Conservation (phyloP, 1,284 basidiomycete genomes). For the Ganoderma meredithae region DNA sequence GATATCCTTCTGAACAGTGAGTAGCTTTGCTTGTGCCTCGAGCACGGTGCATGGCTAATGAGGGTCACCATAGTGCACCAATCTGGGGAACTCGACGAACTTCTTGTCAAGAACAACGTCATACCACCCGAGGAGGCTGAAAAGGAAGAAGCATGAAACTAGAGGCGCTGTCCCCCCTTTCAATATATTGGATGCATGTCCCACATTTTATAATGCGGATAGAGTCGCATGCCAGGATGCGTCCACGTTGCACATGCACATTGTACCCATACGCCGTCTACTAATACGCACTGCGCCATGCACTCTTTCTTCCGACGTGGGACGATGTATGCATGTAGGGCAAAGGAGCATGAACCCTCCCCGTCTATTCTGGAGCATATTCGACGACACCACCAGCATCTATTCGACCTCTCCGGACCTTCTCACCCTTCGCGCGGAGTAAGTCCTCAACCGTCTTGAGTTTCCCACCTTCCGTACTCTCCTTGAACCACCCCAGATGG, state of each 20-base stretch:
- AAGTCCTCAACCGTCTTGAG: slow-evolving; percentile 85
- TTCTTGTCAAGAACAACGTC: slow-evolving; percentile 79
- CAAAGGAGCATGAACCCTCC: not conserved
- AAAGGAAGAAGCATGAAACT: slow-evolving; percentile 13
- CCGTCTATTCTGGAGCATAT: slow-evolving; percentile 39
- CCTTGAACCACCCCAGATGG: slow-evolving; percentile 93
- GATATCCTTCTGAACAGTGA: slow-evolving; percentile 91
- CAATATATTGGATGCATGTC: not conserved
- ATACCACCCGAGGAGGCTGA: slow-evolving; percentile 51
- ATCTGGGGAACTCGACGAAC: slow-evolving; percentile 89
- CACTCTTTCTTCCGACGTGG: not conserved
- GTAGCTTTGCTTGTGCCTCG: not conserved
- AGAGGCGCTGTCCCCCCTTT: slow-evolving; percentile 1
- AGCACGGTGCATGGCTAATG: not conserved
- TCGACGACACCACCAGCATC: slow-evolving; percentile 55
- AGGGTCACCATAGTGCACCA: slow-evolving; percentile 81
- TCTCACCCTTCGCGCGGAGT: slow-evolving; percentile 79
- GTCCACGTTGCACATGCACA: slow-evolving; percentile 5
- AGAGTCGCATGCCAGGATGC: not conserved
- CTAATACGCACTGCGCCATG: slow-evolving; percentile 8
- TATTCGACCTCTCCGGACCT: slow-evolving; percentile 65
- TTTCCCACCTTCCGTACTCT: slow-evolving; percentile 76
- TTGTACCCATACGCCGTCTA: slow-evolving; percentile 29
- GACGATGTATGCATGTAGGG: not conserved
- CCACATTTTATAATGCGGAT: not conserved